Base-by-base conservation (phyloP, 129 eudicot genomes). In the Flaveria ramosissima region DNA sequence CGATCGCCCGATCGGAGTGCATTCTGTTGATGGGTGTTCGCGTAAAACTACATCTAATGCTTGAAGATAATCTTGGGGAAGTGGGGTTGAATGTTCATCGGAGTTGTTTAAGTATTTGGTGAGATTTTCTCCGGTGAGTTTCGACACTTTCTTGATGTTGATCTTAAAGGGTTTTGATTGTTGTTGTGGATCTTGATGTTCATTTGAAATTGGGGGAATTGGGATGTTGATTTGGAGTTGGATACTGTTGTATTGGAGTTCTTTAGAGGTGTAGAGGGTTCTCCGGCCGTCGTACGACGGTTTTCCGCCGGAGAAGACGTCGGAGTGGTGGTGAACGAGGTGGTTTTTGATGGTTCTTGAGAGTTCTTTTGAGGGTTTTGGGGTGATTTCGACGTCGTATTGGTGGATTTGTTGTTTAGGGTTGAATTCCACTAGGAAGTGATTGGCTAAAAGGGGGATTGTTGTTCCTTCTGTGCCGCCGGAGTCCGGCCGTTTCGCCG, bases 231-330 rank as follows among this genome's bases (percentile, higher is more conserved):
- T 75, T 43, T 69, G 82, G 66, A 94, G 78, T 64, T 91, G 94
- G 4, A 94, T 79, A 67, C 75, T 82, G 71, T 91, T 85, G 14
- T 80, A 62, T 78, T 83, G 81, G 76, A 94, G 89, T 41, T 87
- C 87, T n/a, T 84, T 72, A 0, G 99, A 81, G 81, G 94, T 94
- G 63, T 87, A 94, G 9, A 94, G 80, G 72, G 79, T 94, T 83
- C 88, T 91, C 73, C 99, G 80, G 64, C 99, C 99, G 65, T 94
- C 99, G 73, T 67, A 94, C 41, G 90, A 92, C 2, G 97, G 99
- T 71, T 55, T 84, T 68, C 92, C 90, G 56, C 87, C 90, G 26
- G 85, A 89, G 17, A 94, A 83, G 47, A 77, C 39, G 59, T 50
- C 39, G 19, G 92, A 51, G 63, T 88, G 82, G 32, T 89, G 92